Evolutionary conservation across 2,329 filamentous ascomycete genomes (phyloP).

Genomic region (Sclerotinia trifoliorum): DNA sequence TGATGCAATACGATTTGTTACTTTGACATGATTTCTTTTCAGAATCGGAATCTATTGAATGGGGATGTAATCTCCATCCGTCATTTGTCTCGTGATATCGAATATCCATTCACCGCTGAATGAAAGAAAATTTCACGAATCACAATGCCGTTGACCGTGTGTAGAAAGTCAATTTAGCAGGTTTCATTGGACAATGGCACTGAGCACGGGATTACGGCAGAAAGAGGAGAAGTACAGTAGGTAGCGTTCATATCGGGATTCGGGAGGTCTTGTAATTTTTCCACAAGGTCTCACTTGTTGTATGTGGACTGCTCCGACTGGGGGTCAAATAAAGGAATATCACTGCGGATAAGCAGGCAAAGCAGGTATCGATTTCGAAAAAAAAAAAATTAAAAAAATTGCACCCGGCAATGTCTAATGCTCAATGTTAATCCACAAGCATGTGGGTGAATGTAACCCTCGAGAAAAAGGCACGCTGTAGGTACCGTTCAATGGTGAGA

Average conservation of each 20-base stretch:
- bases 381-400: neutral
- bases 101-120: slow-evolving; percentile 15
- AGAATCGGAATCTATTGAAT: slow-evolving; percentile 3
- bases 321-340: slow-evolving; percentile 11
- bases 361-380: slow-evolving; percentile 15
- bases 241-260: slow-evolving; percentile 12
- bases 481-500: slow-evolving; percentile 14
- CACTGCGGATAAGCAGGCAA: slow-evolving; percentile 17
- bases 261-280: neutral
- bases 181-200: neutral
- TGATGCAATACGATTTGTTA: slow-evolving; percentile 32
- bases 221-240: slow-evolving; percentile 11
- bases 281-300: neutral
- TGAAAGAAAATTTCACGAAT: slow-evolving; percentile 8
- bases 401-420: neutral
- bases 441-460: slow-evolving; percentile 13
- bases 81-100: slow-evolving; percentile 15
- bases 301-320: neutral
- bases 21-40: neutral
- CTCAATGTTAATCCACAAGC: slow-evolving; percentile 1
- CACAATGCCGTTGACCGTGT: slow-evolving; percentile 9
- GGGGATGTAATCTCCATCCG: slow-evolving; percentile 8
- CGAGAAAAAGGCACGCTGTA: slow-evolving; percentile 18
- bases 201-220: slow-evolving; percentile 16
- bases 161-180: neutral